Evolutionary conservation across 306 rosid genomes (phyloP), one percentile per base, ranked within the genome.

Genomic region (Parietaria judaica): DNA sequence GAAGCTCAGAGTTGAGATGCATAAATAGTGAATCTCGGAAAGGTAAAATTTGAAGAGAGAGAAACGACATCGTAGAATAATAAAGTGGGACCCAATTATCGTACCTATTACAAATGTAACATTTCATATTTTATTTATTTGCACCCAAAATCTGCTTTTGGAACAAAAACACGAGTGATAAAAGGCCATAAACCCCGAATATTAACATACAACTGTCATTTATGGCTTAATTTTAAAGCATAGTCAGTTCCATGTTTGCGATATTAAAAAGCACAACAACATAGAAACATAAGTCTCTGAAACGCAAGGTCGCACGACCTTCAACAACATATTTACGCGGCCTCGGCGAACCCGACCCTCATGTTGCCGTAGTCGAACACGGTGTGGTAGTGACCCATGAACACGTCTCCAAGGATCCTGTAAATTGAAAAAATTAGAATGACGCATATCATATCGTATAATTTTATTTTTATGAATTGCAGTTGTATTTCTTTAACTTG

Each of bases 371-470:
- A 76, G 76, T 84, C 90, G 46, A 84, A 84, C 49, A 84, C 87
- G 0, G 90, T 81, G 51, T 84, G 90, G 77, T 65, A 84, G n/a
- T 41, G 74, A 66, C 90, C 87, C 90, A 84, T 81, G 82, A 84
- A 81, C 41, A 84, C 86, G 65, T 84, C 90, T n/a, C 90, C 90
- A 48, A 84, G 70, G 71, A 81, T 84, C 90, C 90, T 84, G 81
- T 51, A 1, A 36, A 41, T 41, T 1, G 9, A 5, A 41, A 41
- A 41, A 8, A 41, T 41, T 5, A 41, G 45, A 5, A 8, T 41
- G 9, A 5, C 9, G 3, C 45, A 41, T 41, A 41, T 41, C 45
- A 8, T 41, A 41, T 41, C 7, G 45, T 23, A 23, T 23, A 23
- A 23, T 23, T 23, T 23, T 23, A 23, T 23, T 23, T 23, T 23